These are phyloP conservation scores for Pseudogymnoascus sp. DNA, from an alignment of 2,329 filamentous ascomycete genomes.

Conservation along the genomic window DNA sequence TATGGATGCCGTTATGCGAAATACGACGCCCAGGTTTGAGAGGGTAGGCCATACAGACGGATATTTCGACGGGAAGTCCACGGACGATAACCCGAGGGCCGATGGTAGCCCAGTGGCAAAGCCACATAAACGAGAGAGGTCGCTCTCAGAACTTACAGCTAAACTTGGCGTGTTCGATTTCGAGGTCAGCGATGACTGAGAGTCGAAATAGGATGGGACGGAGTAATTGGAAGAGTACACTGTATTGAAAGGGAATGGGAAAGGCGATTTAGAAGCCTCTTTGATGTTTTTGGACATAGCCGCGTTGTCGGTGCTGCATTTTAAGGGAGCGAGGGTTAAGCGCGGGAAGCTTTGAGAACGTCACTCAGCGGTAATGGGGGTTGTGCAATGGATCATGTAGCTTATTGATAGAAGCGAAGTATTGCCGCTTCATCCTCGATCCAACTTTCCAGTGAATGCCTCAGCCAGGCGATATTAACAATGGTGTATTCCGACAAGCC, in stretches of 20 bases:
- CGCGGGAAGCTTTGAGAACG: neutral
- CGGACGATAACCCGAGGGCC: conserved; percentile 26
- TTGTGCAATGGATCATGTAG: conserved; percentile 1
- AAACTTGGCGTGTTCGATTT: conserved; percentile 1
- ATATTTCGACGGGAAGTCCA: conserved; percentile 24
- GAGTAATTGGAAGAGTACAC: neutral
- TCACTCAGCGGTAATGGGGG: neutral
- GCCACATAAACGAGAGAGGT: conserved; percentile 37
- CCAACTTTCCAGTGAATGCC: neutral
- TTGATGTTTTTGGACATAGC: conserved; percentile 7
- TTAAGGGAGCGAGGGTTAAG: conserved; percentile 3
- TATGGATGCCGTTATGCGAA: conserved; percentile 26
- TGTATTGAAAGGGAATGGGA: conserved; percentile 2
- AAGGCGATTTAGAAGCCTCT: conserved; percentile 1
- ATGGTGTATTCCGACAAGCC: neutral
- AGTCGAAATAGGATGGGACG: neutral
- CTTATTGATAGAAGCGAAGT: neutral
- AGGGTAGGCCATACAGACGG: conserved; percentile 21
- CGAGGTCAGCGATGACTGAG: neutral
- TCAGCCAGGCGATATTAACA: neutral
- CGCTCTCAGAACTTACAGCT: conserved; percentile 21
- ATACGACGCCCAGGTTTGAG: conserved; percentile 26
- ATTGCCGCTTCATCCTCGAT: neutral
- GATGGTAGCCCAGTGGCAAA: conserved; percentile 36
- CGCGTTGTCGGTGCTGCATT: neutral